A percentile compares a stretch with the other conserved stretches of the same genome.
phyloP scores from a whole-genome alignment of 257 asterid genomes.

The Gardenia jasminoides region DNA sequence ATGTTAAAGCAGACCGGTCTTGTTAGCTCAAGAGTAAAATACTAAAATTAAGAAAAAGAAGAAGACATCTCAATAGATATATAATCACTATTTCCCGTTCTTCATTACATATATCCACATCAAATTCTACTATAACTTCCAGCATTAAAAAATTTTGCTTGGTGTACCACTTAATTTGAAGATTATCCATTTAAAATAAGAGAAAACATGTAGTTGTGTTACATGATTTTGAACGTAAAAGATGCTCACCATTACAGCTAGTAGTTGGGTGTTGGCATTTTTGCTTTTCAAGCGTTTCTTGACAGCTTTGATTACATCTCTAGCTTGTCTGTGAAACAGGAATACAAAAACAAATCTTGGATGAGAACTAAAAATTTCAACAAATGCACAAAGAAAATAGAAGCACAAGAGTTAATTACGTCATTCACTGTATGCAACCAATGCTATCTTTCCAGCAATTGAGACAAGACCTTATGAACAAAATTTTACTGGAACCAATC shows the following conservation, averaged over 20 bases:
- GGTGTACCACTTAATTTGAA: background rate
- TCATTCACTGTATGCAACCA: background rate
- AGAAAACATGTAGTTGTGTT: background rate
- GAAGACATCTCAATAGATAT: background rate
- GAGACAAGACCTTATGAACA: background rate
- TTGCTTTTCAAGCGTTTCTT: slow-evolving; percentile 91
- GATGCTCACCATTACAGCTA: slow-evolving; percentile 65
- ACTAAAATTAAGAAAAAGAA: background rate
- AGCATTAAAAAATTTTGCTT: background rate
- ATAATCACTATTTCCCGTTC: background rate
- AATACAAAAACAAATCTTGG: slow-evolving; percentile 4
- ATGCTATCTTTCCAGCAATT: background rate
- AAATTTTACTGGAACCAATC: background rate
- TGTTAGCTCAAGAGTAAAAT: background rate
- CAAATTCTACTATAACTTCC: background rate
- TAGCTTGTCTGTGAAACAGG: slow-evolving; percentile 56
- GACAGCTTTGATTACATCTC: slow-evolving; percentile 83
- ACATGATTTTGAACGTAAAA: background rate
- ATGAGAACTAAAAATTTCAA: slow-evolving; percentile 2
- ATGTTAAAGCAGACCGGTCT: background rate
- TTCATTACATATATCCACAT: background rate
- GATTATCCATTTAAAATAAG: background rate
- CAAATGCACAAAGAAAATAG: background rate
- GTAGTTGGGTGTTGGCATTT: slow-evolving; percentile 55
- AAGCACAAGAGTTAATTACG: background rate